Conservation (phyloP, 371 early-diverging fungal genomes). For the Pancytospora philotis region DNA sequence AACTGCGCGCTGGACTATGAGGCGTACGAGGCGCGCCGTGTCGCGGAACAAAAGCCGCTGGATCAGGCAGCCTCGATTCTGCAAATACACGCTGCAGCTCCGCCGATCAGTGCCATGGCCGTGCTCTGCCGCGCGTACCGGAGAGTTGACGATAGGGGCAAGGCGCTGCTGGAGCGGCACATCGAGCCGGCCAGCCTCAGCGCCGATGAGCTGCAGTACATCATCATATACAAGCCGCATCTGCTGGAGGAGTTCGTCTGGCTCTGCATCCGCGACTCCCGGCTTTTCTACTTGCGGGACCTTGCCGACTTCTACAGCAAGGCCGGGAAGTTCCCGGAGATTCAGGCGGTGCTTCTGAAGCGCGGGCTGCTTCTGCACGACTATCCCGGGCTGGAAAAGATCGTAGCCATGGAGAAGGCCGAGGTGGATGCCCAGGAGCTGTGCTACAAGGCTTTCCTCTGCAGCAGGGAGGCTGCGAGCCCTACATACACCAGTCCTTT, state of each 20-base stretch:
- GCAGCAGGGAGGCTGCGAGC: no score
- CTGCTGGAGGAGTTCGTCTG: constrained; percentile 4
- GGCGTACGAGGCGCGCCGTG: no score
- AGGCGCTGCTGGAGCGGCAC: not conserved
- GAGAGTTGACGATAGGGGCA: constrained; percentile 15
- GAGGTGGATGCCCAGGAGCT: not conserved
- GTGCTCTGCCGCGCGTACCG: constrained; percentile 14
- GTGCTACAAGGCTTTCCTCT: no score
- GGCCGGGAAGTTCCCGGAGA: not conserved
- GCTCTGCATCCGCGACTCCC: not conserved
- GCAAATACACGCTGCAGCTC: no score
- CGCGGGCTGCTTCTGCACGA: not conserved
- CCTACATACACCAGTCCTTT: no score
- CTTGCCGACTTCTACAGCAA: constrained; percentile 4
- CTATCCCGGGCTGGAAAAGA: not conserved
- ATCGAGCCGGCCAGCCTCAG: constrained; percentile 1
- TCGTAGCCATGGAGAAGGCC: not conserved
- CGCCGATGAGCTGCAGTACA: constrained; percentile 6
- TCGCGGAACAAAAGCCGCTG: no score
- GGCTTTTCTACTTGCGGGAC: constrained; percentile 7
- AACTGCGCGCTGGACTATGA: no score
- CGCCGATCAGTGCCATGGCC: no score
- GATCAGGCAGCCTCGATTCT: no score
- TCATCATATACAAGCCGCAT: constrained; percentile 9
- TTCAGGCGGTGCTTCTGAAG: not conserved